phyloP scores from a whole-genome alignment of 345 rosid species.

The Hibiscus mutabilis region DNA sequence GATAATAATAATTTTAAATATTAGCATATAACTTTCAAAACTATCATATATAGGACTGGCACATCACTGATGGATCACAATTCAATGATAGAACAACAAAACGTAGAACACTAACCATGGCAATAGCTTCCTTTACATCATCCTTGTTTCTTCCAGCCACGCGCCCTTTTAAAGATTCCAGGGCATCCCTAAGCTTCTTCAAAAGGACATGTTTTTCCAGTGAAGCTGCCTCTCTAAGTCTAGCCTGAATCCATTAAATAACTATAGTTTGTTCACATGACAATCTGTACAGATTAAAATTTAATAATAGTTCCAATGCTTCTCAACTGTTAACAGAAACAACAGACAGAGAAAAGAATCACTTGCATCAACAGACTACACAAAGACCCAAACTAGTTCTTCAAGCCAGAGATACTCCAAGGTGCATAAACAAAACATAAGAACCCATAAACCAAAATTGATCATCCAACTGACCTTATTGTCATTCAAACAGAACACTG shows the following conservation, averaged over 20 bases:
- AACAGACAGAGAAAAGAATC: not conserved
- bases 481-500: conserved; percentile 45
- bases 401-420: conserved; percentile 4
- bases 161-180: conserved; percentile 82
- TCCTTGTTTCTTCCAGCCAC: conserved; percentile 93
- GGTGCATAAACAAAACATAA: not conserved
- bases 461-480: not conserved
- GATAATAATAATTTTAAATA: no score
- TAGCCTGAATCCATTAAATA: conserved; percentile 55
- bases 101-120: conserved; percentile 60
- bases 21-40: not conserved
- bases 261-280: conserved; percentile 1
- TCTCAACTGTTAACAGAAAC: conserved; percentile 1
- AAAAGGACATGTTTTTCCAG: conserved; percentile 94
- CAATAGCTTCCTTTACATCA: conserved; percentile 89
- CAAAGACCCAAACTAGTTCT: not conserved
- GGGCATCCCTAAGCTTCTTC: conserved; percentile 93
- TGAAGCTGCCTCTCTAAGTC: conserved; percentile 83
- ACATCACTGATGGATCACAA: not conserved
- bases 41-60: not conserved
- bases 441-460: not conserved
- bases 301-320: conserved; percentile 6
- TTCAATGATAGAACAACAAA: conserved; percentile 8
- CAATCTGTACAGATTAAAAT: not conserved
- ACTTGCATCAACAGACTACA: not conserved